Evolutionary conservation across 2,329 filamentous ascomycete species (phyloP), one percentile per base, ranked within the genome.

Genomic region (Pyrenophora graminea): DNA sequence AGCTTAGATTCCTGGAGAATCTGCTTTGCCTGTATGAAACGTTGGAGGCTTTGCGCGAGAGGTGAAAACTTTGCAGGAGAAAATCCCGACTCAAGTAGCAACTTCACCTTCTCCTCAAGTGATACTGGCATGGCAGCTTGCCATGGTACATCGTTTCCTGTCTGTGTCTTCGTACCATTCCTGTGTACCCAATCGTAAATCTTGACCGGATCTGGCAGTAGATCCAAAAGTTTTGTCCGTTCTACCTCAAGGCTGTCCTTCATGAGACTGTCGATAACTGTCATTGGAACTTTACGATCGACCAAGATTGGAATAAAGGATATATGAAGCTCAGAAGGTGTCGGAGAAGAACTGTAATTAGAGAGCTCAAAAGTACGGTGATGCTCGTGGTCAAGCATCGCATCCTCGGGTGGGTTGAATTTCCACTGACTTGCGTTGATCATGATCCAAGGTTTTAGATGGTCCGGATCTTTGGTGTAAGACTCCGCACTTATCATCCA

Each of bases 301-400:
- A 85, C 76, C 0, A 93, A 72, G 0, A 93, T 83, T 0, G 85
- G 83, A 2, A 93, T 79, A 42, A 91, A 85, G 23, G 89, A 86
- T 1, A 82, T 73, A 61, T 91, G 89, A 0, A 92, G 73, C 0
- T 77, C 74, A 0, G 85, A 83, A 0, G 82, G 71, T 10, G 68
- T 77, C 3, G 82, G 74, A 2, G 76, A 71, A 0, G 72, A 70
- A 0, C 82, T 81, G 6, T 73, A 71, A 3, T 75, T 77, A 3
- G 81, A 76, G 4, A 91, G 78, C 56, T 91, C 87, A 19, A 92
- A 85, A 0, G 85, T 89, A 2, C 85, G 77, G 38, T 88, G 79
- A 31, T 78, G 64, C 9, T 30, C 27, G 27, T 30, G 27, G 27
- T 30, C 27, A 17, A 77, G 0, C 67, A 65, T 23, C 75, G 78